A percentile compares a stretch with the other conserved stretches of the same genome.
phyloP scores from a whole-genome alignment of 305 asterid species.

The Withania somnifera region DNA sequence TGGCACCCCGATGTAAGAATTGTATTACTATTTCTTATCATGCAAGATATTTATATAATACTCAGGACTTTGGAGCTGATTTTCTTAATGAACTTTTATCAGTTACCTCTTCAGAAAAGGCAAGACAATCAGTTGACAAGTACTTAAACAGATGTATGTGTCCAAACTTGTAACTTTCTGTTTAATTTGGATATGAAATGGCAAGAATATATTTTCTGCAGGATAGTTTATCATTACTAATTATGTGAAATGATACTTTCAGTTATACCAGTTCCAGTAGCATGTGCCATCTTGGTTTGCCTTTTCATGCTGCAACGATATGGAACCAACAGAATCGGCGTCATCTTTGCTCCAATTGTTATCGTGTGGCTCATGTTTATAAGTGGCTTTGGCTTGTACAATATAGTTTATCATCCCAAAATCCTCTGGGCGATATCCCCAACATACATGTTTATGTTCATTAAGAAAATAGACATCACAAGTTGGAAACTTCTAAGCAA shows the following conservation, averaged over 20 bases:
- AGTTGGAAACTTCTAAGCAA: conserved; percentile 79
- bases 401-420: conserved; percentile 33
- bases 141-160: conserved; percentile 53
- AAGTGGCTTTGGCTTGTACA: conserved; percentile 65
- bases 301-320: conserved; percentile 77
- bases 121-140: conserved; percentile 34
- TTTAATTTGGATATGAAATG: neutral
- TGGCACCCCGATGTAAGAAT: conserved; percentile 45
- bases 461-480: conserved; percentile 36
- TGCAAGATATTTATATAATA: neutral
- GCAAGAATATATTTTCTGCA: neutral
- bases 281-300: conserved; percentile 73
- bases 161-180: neutral
- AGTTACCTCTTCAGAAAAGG: conserved; percentile 45
- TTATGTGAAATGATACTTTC: conserved; percentile 15
- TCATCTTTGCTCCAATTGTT: conserved; percentile 81
- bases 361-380: conserved; percentile 68
- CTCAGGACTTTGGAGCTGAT: neutral
- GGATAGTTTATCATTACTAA: neutral
- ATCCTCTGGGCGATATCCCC: conserved; percentile 71
- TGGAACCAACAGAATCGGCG: conserved; percentile 69
- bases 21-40: neutral
- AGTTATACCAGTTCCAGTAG: conserved; percentile 79
- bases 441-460: conserved; percentile 59
- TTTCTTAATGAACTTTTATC: conserved; percentile 7